Evolutionary conservation across 495 filamentous ascomycete genomes (phyloP).

Genomic region (Beverwykella pulmonaria): DNA sequence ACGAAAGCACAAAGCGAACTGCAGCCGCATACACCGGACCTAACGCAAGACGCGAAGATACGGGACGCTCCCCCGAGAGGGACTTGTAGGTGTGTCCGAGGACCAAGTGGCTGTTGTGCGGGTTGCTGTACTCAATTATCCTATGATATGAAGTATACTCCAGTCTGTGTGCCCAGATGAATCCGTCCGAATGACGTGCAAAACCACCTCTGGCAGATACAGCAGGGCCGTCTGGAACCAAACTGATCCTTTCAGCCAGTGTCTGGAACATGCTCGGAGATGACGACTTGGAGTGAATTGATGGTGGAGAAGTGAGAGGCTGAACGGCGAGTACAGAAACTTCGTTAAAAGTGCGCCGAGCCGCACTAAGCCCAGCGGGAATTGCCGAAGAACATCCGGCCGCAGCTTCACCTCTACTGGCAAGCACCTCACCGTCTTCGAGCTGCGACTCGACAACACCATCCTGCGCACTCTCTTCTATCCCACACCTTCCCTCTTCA

Average conservation of each 20-base stretch:
- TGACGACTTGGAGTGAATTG: no score
- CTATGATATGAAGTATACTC: not conserved
- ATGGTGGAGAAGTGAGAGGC: not conserved
- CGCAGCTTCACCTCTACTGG: not conserved
- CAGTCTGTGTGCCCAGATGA: no score
- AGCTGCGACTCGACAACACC: not conserved
- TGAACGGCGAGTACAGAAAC: not conserved
- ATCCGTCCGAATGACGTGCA: no score
- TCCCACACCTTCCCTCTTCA: not conserved
- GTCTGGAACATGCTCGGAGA: no score
- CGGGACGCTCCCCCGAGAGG: constrained; percentile 36
- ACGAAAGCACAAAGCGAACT: constrained; percentile 31
- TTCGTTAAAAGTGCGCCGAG: not conserved
- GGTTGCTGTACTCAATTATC: constrained; percentile 12
- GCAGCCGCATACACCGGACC: constrained; percentile 37
- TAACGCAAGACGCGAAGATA: constrained; percentile 37
- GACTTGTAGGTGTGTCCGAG: constrained; percentile 32
- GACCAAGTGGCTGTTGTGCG: constrained; percentile 40
- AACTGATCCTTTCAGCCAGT: no score
- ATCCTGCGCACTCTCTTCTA: not conserved
- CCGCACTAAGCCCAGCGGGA: not conserved
- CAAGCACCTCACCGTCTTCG: not conserved
- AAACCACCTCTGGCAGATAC: no score
- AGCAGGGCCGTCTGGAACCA: no score
- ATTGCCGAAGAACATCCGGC: not conserved